phyloP scores from a whole-genome alignment of 176 grass and related monocot species.

The Puya raimondii region DNA sequence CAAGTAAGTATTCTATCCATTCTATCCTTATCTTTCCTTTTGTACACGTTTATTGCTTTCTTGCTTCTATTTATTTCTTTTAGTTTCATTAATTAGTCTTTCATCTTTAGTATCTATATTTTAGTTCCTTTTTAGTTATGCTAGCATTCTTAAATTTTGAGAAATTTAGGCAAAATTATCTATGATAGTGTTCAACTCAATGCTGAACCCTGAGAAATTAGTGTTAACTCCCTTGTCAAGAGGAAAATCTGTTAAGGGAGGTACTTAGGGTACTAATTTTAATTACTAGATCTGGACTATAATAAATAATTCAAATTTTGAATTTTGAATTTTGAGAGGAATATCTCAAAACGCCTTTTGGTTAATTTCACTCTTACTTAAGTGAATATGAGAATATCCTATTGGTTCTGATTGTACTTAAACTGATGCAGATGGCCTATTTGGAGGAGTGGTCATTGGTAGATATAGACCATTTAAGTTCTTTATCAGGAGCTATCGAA shows the following conservation, averaged over 20 bases:
- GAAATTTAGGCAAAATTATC: not conserved
- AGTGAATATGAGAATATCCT: no score
- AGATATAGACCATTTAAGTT: constrained; percentile 53
- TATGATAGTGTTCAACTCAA: not conserved
- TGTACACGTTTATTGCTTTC: not conserved
- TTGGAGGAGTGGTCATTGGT: constrained; percentile 78
- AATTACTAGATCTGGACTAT: no score
- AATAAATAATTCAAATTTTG: no score
- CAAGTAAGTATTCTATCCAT: constrained; percentile 45
- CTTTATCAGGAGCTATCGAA: constrained; percentile 59
- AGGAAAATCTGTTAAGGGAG: no score
- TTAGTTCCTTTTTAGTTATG: not conserved
- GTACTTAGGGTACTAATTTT: no score
- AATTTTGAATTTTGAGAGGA: no score
- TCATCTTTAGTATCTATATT: not conserved
- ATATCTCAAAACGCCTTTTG: not conserved
- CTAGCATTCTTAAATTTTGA: not conserved
- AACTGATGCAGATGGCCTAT: constrained; percentile 49
- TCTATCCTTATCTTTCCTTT: constrained; percentile 8
- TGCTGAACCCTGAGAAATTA: not conserved
- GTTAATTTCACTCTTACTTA: constrained; percentile 6
- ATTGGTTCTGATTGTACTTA: constrained; percentile 7
- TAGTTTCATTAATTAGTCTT: constrained; percentile 5
- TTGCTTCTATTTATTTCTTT: constrained; percentile 5
- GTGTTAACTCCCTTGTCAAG: not conserved